Evolutionary conservation across 2,329 filamentous ascomycete species (phyloP), one percentile per base, ranked within the genome.

Genomic region (Parastagonospora avenae): DNA sequence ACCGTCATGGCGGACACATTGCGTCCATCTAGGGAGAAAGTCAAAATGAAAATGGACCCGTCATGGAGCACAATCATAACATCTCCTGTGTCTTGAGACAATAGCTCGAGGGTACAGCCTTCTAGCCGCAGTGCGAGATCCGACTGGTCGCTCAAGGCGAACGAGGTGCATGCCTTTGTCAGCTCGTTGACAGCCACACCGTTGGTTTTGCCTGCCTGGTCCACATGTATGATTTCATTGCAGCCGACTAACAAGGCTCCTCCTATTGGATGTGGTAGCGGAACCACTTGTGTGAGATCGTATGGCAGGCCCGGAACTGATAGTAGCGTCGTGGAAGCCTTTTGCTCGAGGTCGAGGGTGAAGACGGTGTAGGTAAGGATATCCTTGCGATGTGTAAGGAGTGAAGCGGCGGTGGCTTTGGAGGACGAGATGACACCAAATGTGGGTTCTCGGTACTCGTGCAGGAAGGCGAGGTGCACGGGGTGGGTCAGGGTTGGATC

Each of bases 371-470:
- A 99, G 14, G 87, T 88, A 41, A 96, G 79, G 62, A 90, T 85
- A 70, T 99, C 94, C 67, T 88, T 94, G 58, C 91, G 85, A 65
- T 92, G 89, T 56, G 82, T 77, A 24, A 87, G 75, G 46, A 97
- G 79, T 2, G 90, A 87, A 48, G 82, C 81, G n/a, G 92, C 92
- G 11, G 88, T 85, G 31, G 87, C 81, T 57, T 85, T 79, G 45
- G 86, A 87, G 1, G 92, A 90, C 40, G 91, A 94, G 36, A 99
- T 80, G 54, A 99, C 92, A 49, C 93, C 94, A 77, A 99, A 96
- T 0, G 94, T 99, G 10, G 94, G 93, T 75, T 97, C 94, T 73
- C 94, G 88, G 75, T 99, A 99, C 77, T 97, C 93, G 81, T 97
- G 85, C 59, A 99, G 79, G 74, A 99, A 99, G 48, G 90, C 88